phyloP scores from a whole-genome alignment of 768 basidiomycete genomes.

The Tylopilus vinaceipallidus region DNA sequence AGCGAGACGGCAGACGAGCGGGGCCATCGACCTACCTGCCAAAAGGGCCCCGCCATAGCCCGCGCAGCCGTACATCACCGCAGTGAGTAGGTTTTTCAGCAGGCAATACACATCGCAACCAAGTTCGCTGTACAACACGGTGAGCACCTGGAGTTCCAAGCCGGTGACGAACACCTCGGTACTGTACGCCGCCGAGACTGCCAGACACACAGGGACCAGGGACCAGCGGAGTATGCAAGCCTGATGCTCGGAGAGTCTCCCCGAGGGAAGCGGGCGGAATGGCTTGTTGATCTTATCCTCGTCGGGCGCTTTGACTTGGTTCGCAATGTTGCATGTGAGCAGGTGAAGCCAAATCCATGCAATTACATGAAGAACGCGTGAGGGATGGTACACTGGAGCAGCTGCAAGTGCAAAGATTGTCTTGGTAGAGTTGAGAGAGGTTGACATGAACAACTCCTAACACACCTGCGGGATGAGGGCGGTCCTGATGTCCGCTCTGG shows the following conservation, averaged over 20 bases:
- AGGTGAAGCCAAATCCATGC: constrained; percentile 46
- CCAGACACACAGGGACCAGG: constrained; percentile 32
- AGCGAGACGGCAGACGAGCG: too few species aligned
- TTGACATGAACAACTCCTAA: too few species aligned
- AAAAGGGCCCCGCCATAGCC: constrained; percentile 35
- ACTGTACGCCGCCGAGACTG: constrained; percentile 26
- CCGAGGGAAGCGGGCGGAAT: constrained; percentile 42
- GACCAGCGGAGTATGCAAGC: constrained; percentile 38
- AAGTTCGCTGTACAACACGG: constrained; percentile 36
- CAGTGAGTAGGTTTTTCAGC: constrained; percentile 31
- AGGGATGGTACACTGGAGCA: too few species aligned
- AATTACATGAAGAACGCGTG: neutral
- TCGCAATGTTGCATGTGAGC: constrained; percentile 38
- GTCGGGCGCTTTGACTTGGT: constrained; percentile 37
- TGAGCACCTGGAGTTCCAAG: constrained; percentile 18
- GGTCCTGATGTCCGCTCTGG: too few species aligned
- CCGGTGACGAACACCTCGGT: constrained; percentile 32
- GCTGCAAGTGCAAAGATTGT: too few species aligned
- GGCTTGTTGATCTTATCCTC: constrained; percentile 43
- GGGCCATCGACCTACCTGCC: constrained; percentile 26
- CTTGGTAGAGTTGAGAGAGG: too few species aligned
- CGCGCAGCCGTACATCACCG: constrained; percentile 32
- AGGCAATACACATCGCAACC: constrained; percentile 28
- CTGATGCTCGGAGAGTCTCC: constrained; percentile 34
- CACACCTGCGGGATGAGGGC: too few species aligned